phyloP scores from a whole-genome alignment of 768 basidiomycete species.

The Mycena albidolilacea region DNA sequence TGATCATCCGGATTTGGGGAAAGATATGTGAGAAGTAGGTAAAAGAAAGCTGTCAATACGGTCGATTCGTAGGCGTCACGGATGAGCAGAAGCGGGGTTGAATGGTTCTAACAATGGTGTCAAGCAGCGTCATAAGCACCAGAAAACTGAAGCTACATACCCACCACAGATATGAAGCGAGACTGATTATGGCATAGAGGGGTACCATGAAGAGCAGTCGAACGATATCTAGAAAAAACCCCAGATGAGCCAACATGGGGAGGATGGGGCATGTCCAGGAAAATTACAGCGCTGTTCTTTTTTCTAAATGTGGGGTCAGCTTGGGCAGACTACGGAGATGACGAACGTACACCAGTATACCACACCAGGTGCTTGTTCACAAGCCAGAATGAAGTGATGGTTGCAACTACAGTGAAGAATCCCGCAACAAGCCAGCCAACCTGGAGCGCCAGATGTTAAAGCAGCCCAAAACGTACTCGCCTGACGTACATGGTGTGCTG shows the following conservation, averaged over 20 bases:
- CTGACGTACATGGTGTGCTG: constrained; percentile 70
- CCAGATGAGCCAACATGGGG: neutral
- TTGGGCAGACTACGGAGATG: constrained; percentile 3
- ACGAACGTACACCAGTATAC: constrained; percentile 74
- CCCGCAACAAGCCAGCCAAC: constrained; percentile 81
- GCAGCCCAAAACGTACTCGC: neutral
- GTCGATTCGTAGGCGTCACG: constrained; percentile 85
- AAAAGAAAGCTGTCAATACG: constrained; percentile 84
- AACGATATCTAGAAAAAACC: constrained; percentile 67
- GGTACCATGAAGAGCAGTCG: constrained; percentile 86
- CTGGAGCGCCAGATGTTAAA: constrained; percentile 48
- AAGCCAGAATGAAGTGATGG: constrained; percentile 78
- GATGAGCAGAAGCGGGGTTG: constrained; percentile 77
- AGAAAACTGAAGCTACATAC: constrained; percentile 50
- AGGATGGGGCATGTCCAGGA: neutral
- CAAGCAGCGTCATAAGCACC: neutral
- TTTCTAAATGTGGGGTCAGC: constrained; percentile 60
- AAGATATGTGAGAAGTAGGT: constrained; percentile 79
- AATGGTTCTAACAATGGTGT: constrained; percentile 63
- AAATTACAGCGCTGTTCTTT: constrained; percentile 75
- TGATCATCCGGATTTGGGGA: constrained; percentile 75
- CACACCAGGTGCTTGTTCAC: constrained; percentile 79
- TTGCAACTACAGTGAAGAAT: constrained; percentile 70
- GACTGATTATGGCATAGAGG: constrained; percentile 77
- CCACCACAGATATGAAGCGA: constrained; percentile 82